Evolutionary conservation across 2,329 filamentous ascomycete species (phyloP), one percentile per base, ranked within the genome.

Genomic region (Dactylellina sp.): DNA sequence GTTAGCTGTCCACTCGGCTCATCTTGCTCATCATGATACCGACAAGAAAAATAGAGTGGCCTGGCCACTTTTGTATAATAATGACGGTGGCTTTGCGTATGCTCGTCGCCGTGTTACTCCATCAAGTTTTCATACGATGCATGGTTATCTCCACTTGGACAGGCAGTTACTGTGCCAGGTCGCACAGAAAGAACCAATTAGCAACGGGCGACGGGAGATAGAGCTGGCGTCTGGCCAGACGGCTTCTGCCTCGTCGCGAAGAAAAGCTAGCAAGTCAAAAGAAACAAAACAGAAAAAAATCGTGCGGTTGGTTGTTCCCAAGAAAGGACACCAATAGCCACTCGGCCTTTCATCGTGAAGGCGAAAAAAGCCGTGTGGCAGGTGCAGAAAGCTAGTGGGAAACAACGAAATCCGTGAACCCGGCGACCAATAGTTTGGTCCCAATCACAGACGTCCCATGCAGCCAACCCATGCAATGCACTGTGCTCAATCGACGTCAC

Each of bases 71-170:
- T 47, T 52, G 63, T 57, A 11, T 55, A 42, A 57, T 39, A 66
- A 74, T 74, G 70, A 74, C 70, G 70, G 70, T 61, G 61, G 70
- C 70, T 61, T 66, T 74, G 70, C 70, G 61, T 74, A 65, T 61
- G 32, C 44, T 37, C 22, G 40, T 40, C 11, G 28, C 39, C 46
- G 44, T 57, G 40, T 40, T 40, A 57, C 25, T 18, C 28, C 28
- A 32, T 42, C 28, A 20, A 25, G 37, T 20, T 49, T 57, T 12
- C 42, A 56, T 20, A n/a, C 11, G 28, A 9, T 32, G 28, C 7
- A 49, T 56, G 52, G 35, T 53, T 53, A 60, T 60, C 55, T 60
- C 53, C 63, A 59, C 46, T 35, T 20, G 32, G 46, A 44, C 53
- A 68, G 44, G 35, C 46, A 35, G 55, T 68, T 47, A 32, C 53